Base-by-base conservation (phyloP, 1,284 basidiomycete species). In the Marasmius fiardii region DNA sequence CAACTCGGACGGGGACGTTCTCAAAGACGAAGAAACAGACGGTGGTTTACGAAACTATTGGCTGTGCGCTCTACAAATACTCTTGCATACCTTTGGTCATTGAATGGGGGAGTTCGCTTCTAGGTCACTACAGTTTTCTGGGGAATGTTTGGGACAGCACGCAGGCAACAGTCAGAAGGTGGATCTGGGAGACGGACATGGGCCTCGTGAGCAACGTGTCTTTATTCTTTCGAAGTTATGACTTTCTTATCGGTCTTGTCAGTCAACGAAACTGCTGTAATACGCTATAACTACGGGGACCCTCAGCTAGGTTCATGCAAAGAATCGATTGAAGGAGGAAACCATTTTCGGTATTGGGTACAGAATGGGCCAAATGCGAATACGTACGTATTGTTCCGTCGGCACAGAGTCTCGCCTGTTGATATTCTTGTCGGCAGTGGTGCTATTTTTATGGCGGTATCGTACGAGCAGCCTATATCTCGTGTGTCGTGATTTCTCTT, bases 311-410 rank as follows among this genome's bases (percentile, higher is more conserved):
- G 93, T 0, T 83, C 92, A 1, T 94, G 93, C 68, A 75, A 79
- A 61, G 93, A 98, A 71, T 91, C 92, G 2, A 81, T 97, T 50
- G 65, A 90, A 59, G 95, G 95, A 11, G 95, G 95, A 4, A 84
- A 91, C 64, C 95, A 98, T 67, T 86, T 95, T 68, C 83, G 95
- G 24, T 95, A 95, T 71, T 98, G 92, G 91, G 69, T 80, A 1
- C 94, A 97, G 71, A 78, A 90, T 58, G 90, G 88, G 0, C 71
- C 76, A 2, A 58, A 72, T 8, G 82, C 75, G 1, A 76, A 90
- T 61, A 88, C 79, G 77, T 81, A 45, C 45, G 75, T 65, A 43
- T 37, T 24, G 1, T 18, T 43, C 51, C 52, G 34, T 39, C n/a
- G n/a, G n/a, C n/a, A 21, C 47, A 8, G 26, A 10, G 28, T 24